These are phyloP conservation scores for Lizanozyma gosingica DNA, from an alignment of 1,139 yeast genomes.

Conservation along the genomic window DNA sequence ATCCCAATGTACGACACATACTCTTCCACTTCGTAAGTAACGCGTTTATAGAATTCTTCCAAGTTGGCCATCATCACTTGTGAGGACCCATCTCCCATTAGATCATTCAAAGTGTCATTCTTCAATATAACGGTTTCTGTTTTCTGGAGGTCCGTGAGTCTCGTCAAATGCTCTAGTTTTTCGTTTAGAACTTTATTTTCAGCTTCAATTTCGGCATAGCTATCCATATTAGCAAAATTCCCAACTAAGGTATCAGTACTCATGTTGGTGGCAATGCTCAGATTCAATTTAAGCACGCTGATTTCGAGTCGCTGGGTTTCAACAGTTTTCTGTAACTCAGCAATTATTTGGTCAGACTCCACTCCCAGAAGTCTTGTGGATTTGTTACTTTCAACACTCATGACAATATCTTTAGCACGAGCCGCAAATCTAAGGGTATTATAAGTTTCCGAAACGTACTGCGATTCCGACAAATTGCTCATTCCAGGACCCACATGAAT, in stretches of 20 bases:
- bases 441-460: conserved; percentile 64
- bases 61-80: conserved; percentile 36
- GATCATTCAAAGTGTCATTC: conserved; percentile 46
- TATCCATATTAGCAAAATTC: conserved; percentile 5
- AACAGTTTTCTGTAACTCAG: conserved; percentile 36
- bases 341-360: conserved; percentile 39
- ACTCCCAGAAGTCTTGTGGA: conserved; percentile 10
- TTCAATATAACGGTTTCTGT: conserved; percentile 47
- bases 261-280: not conserved
- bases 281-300: conserved; percentile 14
- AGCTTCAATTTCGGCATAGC: conserved; percentile 42
- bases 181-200: conserved; percentile 57
- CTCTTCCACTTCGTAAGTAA: conserved; percentile 48
- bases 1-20: conserved; percentile 54
- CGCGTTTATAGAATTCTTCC: conserved; percentile 38
- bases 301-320: conserved; percentile 38
- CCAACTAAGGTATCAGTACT: not conserved
- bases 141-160: conserved; percentile 50
- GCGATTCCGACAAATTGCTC: conserved; percentile 19
- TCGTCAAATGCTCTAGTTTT: conserved; percentile 57
- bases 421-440: conserved; percentile 90
- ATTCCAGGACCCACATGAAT: conserved; percentile 46
- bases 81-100: conserved; percentile 31
- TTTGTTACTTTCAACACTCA: conserved; percentile 55
- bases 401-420: conserved; percentile 76